These are phyloP conservation scores for Coprinopsis marcescibilis DNA, from an alignment of 768 basidiomycete genomes.

Conservation along the genomic window DNA sequence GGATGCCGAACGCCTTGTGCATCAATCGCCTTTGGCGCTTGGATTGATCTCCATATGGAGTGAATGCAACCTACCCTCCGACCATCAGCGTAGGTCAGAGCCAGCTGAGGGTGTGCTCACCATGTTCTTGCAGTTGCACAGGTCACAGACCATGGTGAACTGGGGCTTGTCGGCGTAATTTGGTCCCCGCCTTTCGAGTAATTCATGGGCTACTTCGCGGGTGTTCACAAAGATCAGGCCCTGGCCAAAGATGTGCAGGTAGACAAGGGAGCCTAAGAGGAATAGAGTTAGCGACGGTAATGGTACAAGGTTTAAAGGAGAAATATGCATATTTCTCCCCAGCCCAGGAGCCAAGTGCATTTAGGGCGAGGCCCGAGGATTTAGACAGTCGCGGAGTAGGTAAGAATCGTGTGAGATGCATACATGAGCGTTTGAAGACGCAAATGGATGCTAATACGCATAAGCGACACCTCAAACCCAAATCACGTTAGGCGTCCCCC, in stretches of 20 bases:
- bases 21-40: constrained; percentile 64
- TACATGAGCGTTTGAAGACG: neutral
- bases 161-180: constrained; percentile 73
- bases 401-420: neutral
- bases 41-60: constrained; percentile 55
- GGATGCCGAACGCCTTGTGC: constrained; percentile 53
- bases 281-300: constrained; percentile 4
- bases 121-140: constrained; percentile 71
- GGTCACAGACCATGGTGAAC: constrained; percentile 64
- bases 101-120: constrained; percentile 23
- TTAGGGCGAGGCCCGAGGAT: neutral
- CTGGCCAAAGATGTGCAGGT: constrained; percentile 61
- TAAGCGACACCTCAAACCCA: neutral
- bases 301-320: neutral
- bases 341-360: constrained; percentile 2
- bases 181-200: constrained; percentile 64
- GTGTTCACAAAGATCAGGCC: constrained; percentile 65
- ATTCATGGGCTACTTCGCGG: constrained; percentile 49
- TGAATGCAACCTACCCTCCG: constrained; percentile 50
- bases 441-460: neutral
- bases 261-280: constrained; percentile 52
- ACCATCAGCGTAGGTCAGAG: constrained; percentile 7
- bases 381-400: neutral
- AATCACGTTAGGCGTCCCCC: neutral
- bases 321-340: neutral